Conservation (phyloP, 2,329 filamentous ascomycete genomes). For the Escovopsis sp. region DNA sequence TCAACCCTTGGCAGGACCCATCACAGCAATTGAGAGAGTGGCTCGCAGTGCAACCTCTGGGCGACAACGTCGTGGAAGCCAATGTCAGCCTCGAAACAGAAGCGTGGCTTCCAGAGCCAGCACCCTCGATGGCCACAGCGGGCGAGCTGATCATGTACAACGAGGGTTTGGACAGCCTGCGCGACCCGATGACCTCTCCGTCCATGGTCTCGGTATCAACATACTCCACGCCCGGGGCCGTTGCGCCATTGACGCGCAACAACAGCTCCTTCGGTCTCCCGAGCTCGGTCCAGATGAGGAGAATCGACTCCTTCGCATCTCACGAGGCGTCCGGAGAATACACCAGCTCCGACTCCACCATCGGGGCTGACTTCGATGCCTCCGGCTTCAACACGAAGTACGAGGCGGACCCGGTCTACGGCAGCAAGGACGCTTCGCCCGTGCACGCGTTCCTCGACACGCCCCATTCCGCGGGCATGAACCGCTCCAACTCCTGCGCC, state of each 20-base stretch:
- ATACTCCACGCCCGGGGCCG: constrained; percentile 21
- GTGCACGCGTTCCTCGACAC: too few species aligned
- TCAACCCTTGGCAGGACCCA: too few species aligned
- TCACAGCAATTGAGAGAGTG: too few species aligned
- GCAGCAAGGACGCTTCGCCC: too few species aligned
- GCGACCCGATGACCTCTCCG: background rate
- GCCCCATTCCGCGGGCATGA: constrained; percentile 23
- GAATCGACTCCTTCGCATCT: constrained; percentile 23
- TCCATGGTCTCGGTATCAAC: constrained; percentile 21
- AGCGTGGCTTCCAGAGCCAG: too few species aligned
- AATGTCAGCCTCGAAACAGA: too few species aligned
- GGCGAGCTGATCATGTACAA: too few species aligned
- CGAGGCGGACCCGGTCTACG: constrained; percentile 17
- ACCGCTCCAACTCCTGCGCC: constrained; percentile 31
- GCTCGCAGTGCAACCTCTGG: too few species aligned
- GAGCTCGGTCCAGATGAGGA: constrained; percentile 20
- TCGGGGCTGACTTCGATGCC: constrained; percentile 8
- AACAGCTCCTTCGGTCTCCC: constrained; percentile 24
- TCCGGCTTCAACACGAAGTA: constrained; percentile 13
- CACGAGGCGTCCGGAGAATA: constrained; percentile 8
- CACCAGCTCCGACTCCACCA: constrained; percentile 10
- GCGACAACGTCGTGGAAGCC: too few species aligned
- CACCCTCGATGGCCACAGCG: too few species aligned
- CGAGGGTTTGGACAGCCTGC: too few species aligned
- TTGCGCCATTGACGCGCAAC: constrained; percentile 26